Base-by-base conservation (phyloP, 75 land plant species). In the Cupressus sempervirens region DNA sequence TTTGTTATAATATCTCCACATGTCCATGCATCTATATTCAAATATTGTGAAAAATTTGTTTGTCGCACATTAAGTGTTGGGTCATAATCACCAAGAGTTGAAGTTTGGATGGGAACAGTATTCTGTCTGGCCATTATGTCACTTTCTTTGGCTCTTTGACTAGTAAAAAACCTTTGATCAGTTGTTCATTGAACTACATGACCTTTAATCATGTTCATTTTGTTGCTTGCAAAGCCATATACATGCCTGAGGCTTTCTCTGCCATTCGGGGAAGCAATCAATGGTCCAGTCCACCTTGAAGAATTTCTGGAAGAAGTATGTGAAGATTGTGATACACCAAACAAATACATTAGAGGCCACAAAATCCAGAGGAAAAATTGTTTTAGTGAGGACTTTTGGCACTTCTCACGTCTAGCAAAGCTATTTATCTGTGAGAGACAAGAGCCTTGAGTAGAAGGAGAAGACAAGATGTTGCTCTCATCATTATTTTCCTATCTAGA, bases 11-110 rank as follows among this genome's bases (percentile, higher is more conserved):
- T 91, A 90, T 98, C 99, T 79, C 90, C 86, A 83, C 99, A 98
- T 46, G 99, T 97, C 41, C 99, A 88, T 67, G 93, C 92, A 92
- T 98, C 99, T 48, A 96, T 96, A 77, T 98, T 96, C 86, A 98
- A 85, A 20, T 93, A 76, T 35, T 88, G 86, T 45, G 89, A 83
- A 72, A 87, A 86, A 80, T 88, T 93, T 26, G 84, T 54, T 76
- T 91, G 86, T 83, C 87, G 88, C 81, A 87, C 87, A 79, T 75
- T 90, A 53, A 90, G 91, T 68, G 90, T 83, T 56, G 99, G 95
- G 88, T 96, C 92, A 83, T 86, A 74, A 81, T 92, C 91, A 41
- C 94, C 97, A 76, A 96, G 90, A 9, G 91, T 89, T 56, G 93
- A 86, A 29, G 91, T 92, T 7, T 90, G 90, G 74, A 94, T 89